Conservation (phyloP, 108 stramenopile species). For the Cyclotella cryptica region DNA sequence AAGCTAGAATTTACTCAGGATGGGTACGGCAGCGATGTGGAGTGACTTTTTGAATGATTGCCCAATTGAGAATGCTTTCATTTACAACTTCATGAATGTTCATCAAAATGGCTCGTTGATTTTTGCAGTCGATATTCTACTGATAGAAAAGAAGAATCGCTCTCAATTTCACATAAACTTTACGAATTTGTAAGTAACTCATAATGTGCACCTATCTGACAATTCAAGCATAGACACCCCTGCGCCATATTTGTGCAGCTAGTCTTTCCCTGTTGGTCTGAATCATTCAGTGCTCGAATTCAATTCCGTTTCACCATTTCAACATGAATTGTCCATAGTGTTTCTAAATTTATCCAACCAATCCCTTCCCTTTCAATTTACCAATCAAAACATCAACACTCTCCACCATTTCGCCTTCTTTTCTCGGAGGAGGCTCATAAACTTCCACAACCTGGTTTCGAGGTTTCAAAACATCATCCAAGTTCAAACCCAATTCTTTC, state of each 20-base stretch:
- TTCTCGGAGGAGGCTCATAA: conserved; percentile 92
- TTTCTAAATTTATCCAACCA: conserved; percentile 35
- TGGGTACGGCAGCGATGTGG: conserved; percentile 31
- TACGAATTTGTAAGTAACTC: too few relatives aligned
- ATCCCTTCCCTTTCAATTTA: conserved; percentile 90
- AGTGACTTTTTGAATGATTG: neutral
- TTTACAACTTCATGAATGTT: neutral
- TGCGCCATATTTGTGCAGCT: too few relatives aligned
- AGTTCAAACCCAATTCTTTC: conserved; percentile 89
- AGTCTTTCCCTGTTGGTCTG: too few relatives aligned
- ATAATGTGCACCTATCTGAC: too few relatives aligned
- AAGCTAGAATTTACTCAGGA: conserved; percentile 45
- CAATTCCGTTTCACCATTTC: too few relatives aligned
- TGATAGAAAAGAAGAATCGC: too few relatives aligned
- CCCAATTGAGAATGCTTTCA: neutral
- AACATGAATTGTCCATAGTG: neutral
- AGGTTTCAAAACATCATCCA: conserved; percentile 68
- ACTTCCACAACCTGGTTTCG: conserved; percentile 89
- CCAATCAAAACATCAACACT: conserved; percentile 91
- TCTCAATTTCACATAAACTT: too few relatives aligned
- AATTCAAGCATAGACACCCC: too few relatives aligned
- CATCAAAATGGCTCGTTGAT: too few relatives aligned
- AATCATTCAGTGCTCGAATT: too few relatives aligned
- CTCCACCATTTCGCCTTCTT: conserved; percentile 95
- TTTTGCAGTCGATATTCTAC: too few relatives aligned